A percentile compares a stretch with the other conserved stretches of the same genome.
Conservation (phyloP, 352 stramenopile genomes). For the Blastocystis sp. region DNA sequence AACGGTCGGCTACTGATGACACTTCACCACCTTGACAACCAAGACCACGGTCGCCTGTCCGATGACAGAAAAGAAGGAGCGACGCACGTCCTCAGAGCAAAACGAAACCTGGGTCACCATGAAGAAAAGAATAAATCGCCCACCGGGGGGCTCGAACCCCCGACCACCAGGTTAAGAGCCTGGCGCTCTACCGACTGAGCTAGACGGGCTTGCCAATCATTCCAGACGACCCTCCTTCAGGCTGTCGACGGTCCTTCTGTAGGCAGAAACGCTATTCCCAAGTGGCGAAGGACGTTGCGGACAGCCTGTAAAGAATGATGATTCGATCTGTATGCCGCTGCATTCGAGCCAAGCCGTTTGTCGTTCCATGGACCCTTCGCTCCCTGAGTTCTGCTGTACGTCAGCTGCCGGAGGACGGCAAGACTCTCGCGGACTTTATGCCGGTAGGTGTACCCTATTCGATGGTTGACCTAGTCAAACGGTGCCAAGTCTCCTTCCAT, state of each 20-base stretch:
- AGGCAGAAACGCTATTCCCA: no score
- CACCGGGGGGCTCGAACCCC: neutral
- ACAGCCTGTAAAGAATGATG: no score
- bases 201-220: neutral
- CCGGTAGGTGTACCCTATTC: neutral
- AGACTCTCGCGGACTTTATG: slow-evolving; percentile 24
- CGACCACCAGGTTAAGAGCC: slow-evolving; percentile 1
- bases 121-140: neutral
- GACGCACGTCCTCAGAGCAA: neutral
- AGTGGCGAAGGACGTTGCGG: no score
- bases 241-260: no score
- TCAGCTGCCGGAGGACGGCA: slow-evolving; percentile 12
- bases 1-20: slow-evolving; percentile 17
- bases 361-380: no score
- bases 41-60: neutral
- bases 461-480: neutral
- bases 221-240: no score
- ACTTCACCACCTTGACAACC: neutral
- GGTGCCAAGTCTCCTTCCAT: neutral
- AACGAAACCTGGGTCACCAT: neutral
- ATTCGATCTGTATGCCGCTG: no score
- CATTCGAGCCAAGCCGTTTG: no score
- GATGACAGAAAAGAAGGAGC: neutral
- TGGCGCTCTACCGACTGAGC: slow-evolving; percentile 9
- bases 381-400: no score